phyloP scores from a whole-genome alignment of 1,284 basidiomycete genomes.

The Tilletia setariae region DNA sequence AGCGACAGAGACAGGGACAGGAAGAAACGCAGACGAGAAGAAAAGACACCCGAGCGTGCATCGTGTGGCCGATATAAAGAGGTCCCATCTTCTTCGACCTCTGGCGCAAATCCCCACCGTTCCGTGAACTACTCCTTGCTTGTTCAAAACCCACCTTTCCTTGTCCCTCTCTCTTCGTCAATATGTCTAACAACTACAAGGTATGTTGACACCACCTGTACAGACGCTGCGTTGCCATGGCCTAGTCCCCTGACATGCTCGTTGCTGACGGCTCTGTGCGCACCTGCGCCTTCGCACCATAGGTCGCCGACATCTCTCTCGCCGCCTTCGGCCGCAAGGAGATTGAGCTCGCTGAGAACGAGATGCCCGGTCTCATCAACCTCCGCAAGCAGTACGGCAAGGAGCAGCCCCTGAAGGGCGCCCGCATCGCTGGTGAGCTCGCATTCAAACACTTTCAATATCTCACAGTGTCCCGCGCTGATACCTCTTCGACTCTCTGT shows the following conservation, averaged over 20 bases:
- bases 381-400: slow-evolving; percentile 67
- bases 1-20: too few species aligned
- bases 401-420: slow-evolving; percentile 83
- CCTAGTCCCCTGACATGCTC: too few species aligned
- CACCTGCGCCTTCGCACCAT: neutral
- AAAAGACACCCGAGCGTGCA: too few species aligned
- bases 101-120: too few species aligned
- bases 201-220: neutral
- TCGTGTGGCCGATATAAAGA: too few species aligned
- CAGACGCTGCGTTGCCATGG: neutral
- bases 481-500: neutral
- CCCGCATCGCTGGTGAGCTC: slow-evolving; percentile 77
- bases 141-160: neutral
- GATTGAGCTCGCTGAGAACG: slow-evolving; percentile 84
- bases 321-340: slow-evolving; percentile 97
- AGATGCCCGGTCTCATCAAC: slow-evolving; percentile 54
- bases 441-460: slow-evolving; percentile 67
- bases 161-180: slow-evolving; percentile 3
- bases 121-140: neutral
- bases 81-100: too few species aligned
- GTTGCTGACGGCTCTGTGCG: neutral
- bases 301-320: slow-evolving; percentile 78
- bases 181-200: slow-evolving; percentile 15
- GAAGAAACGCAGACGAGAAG: too few species aligned
- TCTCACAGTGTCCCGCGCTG: slow-evolving; percentile 15